Percentiles rank a stretch among this genome's conserved stretches.
phyloP scores from a whole-genome alignment of 1,284 basidiomycete species.

The Cryptococcus sp. region DNA sequence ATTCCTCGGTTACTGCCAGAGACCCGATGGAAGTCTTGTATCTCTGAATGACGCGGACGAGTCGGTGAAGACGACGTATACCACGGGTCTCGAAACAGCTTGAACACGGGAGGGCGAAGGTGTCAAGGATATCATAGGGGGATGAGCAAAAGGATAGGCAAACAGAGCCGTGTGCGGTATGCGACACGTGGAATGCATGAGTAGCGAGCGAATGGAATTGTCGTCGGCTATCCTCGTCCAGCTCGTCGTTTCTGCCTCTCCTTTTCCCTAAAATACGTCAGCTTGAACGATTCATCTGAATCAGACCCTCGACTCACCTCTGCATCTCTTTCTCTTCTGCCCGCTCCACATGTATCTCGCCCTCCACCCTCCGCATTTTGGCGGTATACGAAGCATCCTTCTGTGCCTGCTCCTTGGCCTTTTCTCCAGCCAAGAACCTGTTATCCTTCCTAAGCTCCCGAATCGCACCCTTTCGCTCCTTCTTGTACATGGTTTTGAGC shows the following conservation, averaged over 20 bases:
- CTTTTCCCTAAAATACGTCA: slow-evolving; percentile 11
- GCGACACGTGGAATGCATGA: too few species aligned
- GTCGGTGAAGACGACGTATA: too few species aligned
- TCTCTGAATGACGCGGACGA: too few species aligned
- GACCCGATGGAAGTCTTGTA: too few species aligned
- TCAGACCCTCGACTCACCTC: slow-evolving; percentile 42
- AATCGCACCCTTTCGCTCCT: slow-evolving; percentile 95
- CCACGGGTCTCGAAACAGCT: too few species aligned
- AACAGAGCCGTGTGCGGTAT: too few species aligned
- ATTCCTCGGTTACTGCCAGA: too few species aligned
- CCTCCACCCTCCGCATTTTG: slow-evolving; percentile 75
- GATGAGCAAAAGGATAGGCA: too few species aligned
- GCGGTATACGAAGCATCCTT: slow-evolving; percentile 74
- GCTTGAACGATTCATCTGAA: background rate
- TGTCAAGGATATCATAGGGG: too few species aligned
- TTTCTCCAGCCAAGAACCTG: slow-evolving; percentile 81
- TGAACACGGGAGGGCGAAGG: too few species aligned
- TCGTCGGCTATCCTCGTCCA: too few species aligned
- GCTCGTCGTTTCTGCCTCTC: slow-evolving; percentile 20
- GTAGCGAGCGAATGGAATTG: too few species aligned
- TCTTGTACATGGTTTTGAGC: slow-evolving; percentile 82
- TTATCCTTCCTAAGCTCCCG: slow-evolving; percentile 94
- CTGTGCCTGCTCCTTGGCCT: slow-evolving; percentile 73
- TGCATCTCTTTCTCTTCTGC: slow-evolving; percentile 91
- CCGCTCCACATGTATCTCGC: slow-evolving; percentile 78